A percentile compares a stretch with the other conserved stretches of the same genome.
Evolutionary conservation across 495 filamentous ascomycete species (phyloP).

Genomic region (Polyplosphaeria fusca): DNA sequence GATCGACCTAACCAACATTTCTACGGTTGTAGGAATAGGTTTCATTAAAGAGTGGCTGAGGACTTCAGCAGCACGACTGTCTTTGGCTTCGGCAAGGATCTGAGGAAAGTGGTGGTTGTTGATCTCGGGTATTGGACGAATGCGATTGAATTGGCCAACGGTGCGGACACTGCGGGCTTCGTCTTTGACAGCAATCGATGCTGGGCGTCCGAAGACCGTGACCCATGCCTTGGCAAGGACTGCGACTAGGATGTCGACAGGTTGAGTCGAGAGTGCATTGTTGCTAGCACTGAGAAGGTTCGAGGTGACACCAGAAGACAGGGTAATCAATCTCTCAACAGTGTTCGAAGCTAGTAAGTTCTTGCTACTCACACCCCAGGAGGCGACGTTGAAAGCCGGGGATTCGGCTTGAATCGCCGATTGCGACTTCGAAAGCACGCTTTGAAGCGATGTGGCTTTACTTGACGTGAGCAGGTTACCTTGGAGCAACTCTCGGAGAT

Average conservation of each 20-base stretch:
- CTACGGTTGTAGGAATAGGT: background rate
- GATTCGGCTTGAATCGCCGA: background rate
- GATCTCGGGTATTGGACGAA: conserved; percentile 12
- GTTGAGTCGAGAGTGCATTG: conserved; percentile 14
- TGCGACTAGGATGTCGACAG: conserved; percentile 11
- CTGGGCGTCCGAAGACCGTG: conserved; percentile 2
- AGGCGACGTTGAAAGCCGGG: background rate
- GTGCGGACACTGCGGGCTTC: conserved; percentile 7
- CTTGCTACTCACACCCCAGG: conserved; percentile 3
- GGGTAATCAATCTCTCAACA: conserved; percentile 33
- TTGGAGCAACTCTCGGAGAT: conserved; percentile 22
- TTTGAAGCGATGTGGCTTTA: conserved; percentile 13
- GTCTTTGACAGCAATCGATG: conserved; percentile 13
- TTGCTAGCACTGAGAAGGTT: conserved; percentile 32
- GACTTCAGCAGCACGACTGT: conserved; percentile 7
- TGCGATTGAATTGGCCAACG: conserved; percentile 24
- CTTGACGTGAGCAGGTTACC: conserved; percentile 12
- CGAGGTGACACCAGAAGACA: conserved; percentile 42
- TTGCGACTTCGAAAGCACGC: background rate
- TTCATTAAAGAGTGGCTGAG: background rate
- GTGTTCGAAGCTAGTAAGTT: background rate
- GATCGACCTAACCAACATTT: conserved; percentile 12
- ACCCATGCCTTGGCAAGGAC: conserved; percentile 6
- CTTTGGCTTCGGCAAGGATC: conserved; percentile 16
- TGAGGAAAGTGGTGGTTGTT: conserved; percentile 10